Conservation (phyloP, 176 grass and related monocot genomes). For the Guadua angustifolia region DNA sequence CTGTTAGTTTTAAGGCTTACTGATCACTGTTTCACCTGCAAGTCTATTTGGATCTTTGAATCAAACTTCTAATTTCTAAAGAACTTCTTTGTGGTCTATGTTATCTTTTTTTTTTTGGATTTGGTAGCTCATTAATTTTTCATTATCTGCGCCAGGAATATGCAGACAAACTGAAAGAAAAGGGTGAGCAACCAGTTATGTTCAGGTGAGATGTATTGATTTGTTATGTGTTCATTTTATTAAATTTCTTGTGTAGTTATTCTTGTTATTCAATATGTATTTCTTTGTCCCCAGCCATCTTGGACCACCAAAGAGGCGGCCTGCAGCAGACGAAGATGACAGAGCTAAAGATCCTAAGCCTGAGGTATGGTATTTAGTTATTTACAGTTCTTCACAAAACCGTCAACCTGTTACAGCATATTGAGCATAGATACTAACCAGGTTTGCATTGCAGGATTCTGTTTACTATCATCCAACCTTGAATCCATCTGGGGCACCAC, state of each 20-base stretch:
- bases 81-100: neutral
- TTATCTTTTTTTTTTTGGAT: neutral
- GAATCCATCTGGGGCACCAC: slow-evolving; percentile 89
- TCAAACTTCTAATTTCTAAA: slow-evolving; percentile 30
- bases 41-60: slow-evolving; percentile 33
- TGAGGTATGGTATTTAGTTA: slow-evolving; percentile 61
- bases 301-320: slow-evolving; percentile 72
- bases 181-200: slow-evolving; percentile 95
- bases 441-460: slow-evolving; percentile 63
- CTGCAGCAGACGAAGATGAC: slow-evolving; percentile 83
- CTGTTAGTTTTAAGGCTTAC: neutral
- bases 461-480: slow-evolving; percentile 89
- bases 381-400: neutral
- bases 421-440: slow-evolving; percentile 41
- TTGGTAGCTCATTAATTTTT: slow-evolving; percentile 32
- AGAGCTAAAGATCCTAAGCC: slow-evolving; percentile 72
- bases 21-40: neutral
- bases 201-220: slow-evolving; percentile 70
- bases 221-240: slow-evolving; percentile 42
- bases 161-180: slow-evolving; percentile 95
- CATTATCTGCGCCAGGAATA: slow-evolving; percentile 72
- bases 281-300: slow-evolving; percentile 68
- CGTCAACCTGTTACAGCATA: neutral
- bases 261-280: slow-evolving; percentile 29
- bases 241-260: slow-evolving; percentile 34